Base-by-base conservation (phyloP, 768 basidiomycete species). In the Asterophora parasitica region DNA sequence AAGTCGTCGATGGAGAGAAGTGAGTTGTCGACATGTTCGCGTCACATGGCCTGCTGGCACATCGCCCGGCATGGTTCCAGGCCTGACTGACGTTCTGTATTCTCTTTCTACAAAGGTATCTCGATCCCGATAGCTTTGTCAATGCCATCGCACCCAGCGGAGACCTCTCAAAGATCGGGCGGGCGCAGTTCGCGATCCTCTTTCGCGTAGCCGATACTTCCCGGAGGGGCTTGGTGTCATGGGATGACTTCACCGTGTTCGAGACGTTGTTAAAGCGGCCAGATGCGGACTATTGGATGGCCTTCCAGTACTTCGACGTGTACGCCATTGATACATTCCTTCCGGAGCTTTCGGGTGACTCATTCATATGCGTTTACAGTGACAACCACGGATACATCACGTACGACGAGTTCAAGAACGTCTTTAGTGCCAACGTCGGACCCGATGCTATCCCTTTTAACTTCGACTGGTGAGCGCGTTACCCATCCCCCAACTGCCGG, bases 241-340 rank as follows among this genome's bases (percentile, higher is more conserved):
- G 92, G 86, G 92, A 96, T 59, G 96, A 99, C 66, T 99, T 96
- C 57, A 84, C 83, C 5, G 85, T 95, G 52, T 99, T 99, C 63
- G 88, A 98, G 73, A 94, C 92, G 13, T 71, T 90, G 53, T 70
- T 95, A 59, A 92, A 97, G 72, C 77, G 89, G 54, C 91, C 95
- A 15, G 95, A 97, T 66, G 95, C 95, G 26, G 93, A 97, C 65
- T 94, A 95, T 66, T 91, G 88, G 78, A 93, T 94, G 67, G 92
- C 93, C 15, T 95, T 95, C 74, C 85, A 89, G 63, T 94, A 90
- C 63, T 96, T 95, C 65, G 93, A 96, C 65, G 87, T 86, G 92
- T 93, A 69, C 63, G 88, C 37, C 36, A 50, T 33, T 4, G 35
- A 34, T 4, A 32, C 12, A 16, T n/a, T 23, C 20, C 49, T 36